Base-by-base conservation (phyloP, 768 basidiomycete species). In the Neoboletus brunneissimus region DNA sequence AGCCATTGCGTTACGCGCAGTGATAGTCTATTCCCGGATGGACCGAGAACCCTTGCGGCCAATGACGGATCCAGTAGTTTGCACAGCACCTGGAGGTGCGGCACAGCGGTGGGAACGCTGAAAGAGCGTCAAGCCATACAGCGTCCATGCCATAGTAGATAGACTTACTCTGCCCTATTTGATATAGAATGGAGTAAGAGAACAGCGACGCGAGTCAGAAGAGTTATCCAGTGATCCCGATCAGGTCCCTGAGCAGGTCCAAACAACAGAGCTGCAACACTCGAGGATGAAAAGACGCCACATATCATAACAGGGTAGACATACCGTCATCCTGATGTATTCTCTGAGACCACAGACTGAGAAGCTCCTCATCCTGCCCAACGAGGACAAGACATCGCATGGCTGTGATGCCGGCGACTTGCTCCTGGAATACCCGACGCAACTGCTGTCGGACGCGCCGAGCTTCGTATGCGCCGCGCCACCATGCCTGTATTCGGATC, bases 381-480 rank as follows among this genome's bases (percentile, higher is more conserved):
- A 88, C 75, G 23, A 91, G 76, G 20, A 87, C 82, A 22, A 89
- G 75, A 68, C 82, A 85, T 54, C 91, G 72, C 62, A 90, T 69
- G 12, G 82, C 87, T 9, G 75, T 79, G 47, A 90, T 61, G 10
- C 80, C 75, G 4, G 73, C 73, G 4, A 83, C 69, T 66, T 88
- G 82, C 3, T 71, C 62, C 57, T 81, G 78, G 60, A 90, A 88
- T 10, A 68, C 55, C 29, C 49, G 63, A 51, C 78, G 72, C 68
- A 92, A 64, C n/a, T 79, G 69, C 37, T 57, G 64, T 62, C 80
- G 77, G 13, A 79, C 76, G 10, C 53, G 64, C 47, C 71, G 72
- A 4, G 73, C 75, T 51, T 81, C 79, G 32, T 63, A 62, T 6
- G 73, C 62, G 5, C 85, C 85, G 7, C 86, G 73, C 84, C 87